Evolutionary conservation across 2,329 filamentous ascomycete genomes (phyloP).

Genomic region (Cercospora beticola): DNA sequence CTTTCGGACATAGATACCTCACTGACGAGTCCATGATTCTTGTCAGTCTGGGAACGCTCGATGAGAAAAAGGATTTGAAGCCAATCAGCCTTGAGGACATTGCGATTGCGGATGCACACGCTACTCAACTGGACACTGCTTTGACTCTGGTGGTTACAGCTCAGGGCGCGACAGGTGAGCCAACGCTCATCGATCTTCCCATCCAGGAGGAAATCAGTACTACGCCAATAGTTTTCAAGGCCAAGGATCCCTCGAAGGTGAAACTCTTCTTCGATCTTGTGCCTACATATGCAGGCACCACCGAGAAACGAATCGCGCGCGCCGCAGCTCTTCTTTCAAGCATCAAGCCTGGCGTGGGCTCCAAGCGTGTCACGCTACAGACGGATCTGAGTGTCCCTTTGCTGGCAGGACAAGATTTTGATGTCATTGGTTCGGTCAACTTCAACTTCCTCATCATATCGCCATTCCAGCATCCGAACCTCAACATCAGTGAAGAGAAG

Average conservation of each 20-base stretch:
- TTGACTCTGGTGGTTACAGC: conserved; percentile 89
- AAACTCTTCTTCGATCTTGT: conserved; percentile 93
- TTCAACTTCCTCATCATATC: conserved; percentile 97
- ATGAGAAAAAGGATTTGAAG: conserved; percentile 74
- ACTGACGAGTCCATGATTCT: conserved; percentile 85
- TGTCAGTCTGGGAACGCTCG: conserved; percentile 92
- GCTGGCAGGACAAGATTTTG: conserved; percentile 73
- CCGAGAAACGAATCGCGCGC: conserved; percentile 80
- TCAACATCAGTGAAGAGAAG: conserved; percentile 84
- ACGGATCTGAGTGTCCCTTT: conserved; percentile 92
- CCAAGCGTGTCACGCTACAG: conserved; percentile 85
- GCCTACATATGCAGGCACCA: conserved; percentile 83
- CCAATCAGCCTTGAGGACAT: conserved; percentile 87
- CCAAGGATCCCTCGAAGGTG: conserved; percentile 73
- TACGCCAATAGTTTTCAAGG: conserved; percentile 87
- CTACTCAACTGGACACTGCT: conserved; percentile 90
- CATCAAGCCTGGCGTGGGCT: conserved; percentile 77
- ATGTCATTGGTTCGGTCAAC: conserved; percentile 90
- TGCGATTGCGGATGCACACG: conserved; percentile 81
- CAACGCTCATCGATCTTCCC: conserved; percentile 85
- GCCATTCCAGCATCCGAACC: conserved; percentile 88
- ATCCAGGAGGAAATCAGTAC: conserved; percentile 92
- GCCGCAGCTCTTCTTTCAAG: conserved; percentile 85
- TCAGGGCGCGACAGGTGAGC: conserved; percentile 78
- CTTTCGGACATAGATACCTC: conserved; percentile 93